Evolutionary conservation across 176 grass and related monocot genomes (phyloP).

Genomic region (Thalia dealbata): DNA sequence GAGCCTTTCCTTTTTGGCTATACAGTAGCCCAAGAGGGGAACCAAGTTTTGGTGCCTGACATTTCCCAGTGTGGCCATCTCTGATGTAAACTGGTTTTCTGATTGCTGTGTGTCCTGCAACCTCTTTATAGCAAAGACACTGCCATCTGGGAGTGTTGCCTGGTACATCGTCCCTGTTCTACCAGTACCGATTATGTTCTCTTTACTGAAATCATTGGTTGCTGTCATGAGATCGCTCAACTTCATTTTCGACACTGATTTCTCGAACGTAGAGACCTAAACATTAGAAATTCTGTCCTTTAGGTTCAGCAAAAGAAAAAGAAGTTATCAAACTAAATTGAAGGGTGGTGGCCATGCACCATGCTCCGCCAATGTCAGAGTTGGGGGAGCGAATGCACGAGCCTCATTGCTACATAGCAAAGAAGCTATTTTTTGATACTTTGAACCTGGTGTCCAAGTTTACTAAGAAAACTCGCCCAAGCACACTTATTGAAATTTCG

Average conservation of each 20-base stretch:
- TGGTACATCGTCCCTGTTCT: constrained; percentile 70
- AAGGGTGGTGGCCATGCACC: too few relatives aligned
- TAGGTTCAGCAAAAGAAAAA: not conserved
- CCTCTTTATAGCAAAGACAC: constrained; percentile 83
- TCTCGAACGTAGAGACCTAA: constrained; percentile 91
- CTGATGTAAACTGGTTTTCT: constrained; percentile 63
- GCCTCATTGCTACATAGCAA: too few relatives aligned
- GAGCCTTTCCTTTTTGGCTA: constrained; percentile 79
- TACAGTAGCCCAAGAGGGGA: constrained; percentile 83
- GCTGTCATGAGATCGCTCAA: constrained; percentile 74
- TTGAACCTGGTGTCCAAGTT: too few relatives aligned
- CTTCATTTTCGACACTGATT: constrained; percentile 90
- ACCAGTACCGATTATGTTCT: constrained; percentile 67
- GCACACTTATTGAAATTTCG: too few relatives aligned
- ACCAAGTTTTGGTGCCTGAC: constrained; percentile 62
- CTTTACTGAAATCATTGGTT: constrained; percentile 80
- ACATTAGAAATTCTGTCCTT: not conserved
- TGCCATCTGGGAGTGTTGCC: constrained; percentile 73
- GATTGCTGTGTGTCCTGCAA: constrained; percentile 75
- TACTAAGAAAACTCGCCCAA: too few relatives aligned
- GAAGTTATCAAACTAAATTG: not conserved
- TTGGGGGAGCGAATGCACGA: too few relatives aligned
- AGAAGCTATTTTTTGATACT: too few relatives aligned
- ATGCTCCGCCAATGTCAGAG: too few relatives aligned
- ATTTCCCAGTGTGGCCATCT: constrained; percentile 75